These are phyloP conservation scores for Podila horticola DNA, from an alignment of 192 early-diverging fungal species.

Conservation along the genomic window DNA sequence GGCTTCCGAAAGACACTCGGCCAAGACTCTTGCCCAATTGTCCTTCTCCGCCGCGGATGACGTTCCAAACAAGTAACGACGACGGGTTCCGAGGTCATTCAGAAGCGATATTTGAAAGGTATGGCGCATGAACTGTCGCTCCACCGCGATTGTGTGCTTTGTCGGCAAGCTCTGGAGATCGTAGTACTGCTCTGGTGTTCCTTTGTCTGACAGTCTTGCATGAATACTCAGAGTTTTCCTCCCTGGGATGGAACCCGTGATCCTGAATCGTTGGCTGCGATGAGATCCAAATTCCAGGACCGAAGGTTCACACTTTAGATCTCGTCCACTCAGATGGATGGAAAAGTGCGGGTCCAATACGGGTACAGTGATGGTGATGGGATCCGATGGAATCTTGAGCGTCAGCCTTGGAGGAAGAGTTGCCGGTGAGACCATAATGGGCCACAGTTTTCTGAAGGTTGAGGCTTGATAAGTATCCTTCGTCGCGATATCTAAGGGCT, in stretches of 20 bases:
- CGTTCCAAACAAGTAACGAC: slow-evolving; percentile 47
- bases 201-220: slow-evolving; percentile 49
- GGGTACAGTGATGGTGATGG: slow-evolving; percentile 67
- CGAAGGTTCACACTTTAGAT: slow-evolving; percentile 63
- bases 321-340: slow-evolving; percentile 68
- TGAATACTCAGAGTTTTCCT: slow-evolving; percentile 69
- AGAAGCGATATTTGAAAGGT: slow-evolving; percentile 68
- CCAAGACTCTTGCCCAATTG: slow-evolving; percentile 38
- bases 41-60: slow-evolving; percentile 37
- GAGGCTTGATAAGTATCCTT: slow-evolving; percentile 10
- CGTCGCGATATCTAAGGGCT: slow-evolving; percentile 58
- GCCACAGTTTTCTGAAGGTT: slow-evolving; percentile 30
- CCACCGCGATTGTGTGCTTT: slow-evolving; percentile 68
- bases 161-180: slow-evolving; percentile 55
- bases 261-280: slow-evolving; percentile 61
- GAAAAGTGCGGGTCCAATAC: slow-evolving; percentile 63
- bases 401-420: slow-evolving; percentile 67
- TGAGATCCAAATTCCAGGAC: slow-evolving; percentile 65
- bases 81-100: slow-evolving; percentile 50
- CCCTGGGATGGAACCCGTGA: slow-evolving; percentile 67
- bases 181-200: slow-evolving; percentile 57
- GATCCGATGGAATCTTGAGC: slow-evolving; percentile 60
- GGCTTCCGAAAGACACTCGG: slow-evolving; percentile 30
- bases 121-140: slow-evolving; percentile 71
- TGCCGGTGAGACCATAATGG: slow-evolving; percentile 47